Percentiles rank a stretch among this genome's conserved stretches.
Evolutionary conservation across 2,329 filamentous ascomycete species (phyloP).

Genomic region (Ilyonectria destructans): DNA sequence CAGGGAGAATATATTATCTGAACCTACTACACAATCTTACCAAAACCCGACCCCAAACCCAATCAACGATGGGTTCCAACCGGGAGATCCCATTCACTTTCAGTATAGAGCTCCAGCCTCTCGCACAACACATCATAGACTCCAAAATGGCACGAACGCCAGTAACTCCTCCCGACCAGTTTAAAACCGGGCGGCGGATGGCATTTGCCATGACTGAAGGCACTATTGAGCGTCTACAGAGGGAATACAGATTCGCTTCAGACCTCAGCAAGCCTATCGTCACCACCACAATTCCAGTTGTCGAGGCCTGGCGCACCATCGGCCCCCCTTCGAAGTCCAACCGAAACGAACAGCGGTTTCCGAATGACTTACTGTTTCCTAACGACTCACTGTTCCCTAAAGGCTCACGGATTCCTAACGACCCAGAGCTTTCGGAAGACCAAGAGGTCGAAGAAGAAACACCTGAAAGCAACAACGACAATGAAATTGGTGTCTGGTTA

Average conservation of each 20-base stretch:
- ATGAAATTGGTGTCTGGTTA: too few species aligned
- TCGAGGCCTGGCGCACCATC: neutral
- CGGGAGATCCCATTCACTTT: neutral
- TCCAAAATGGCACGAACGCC: neutral
- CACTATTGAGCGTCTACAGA: neutral
- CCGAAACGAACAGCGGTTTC: too few species aligned
- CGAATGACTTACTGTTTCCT: neutral
- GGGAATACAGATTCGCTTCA: neutral
- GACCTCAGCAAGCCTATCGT: neutral
- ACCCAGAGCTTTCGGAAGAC: too few species aligned
- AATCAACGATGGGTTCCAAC: neutral
- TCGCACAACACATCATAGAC: conserved; percentile 10
- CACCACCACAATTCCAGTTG: neutral
- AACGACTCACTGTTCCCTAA: neutral
- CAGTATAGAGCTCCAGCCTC: neutral
- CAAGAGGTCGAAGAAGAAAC: too few species aligned
- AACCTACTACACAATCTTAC: neutral
- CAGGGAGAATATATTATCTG: neutral
- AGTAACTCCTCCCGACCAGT: neutral
- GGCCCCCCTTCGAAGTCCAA: neutral
- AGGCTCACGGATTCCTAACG: too few species aligned
- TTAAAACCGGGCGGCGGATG: neutral
- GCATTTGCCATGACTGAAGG: conserved; percentile 2
- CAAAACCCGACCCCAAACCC: neutral
- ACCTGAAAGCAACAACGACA: too few species aligned